Evolutionary conservation across 108 stramenopile species (phyloP), one percentile per base, ranked within the genome.

Genomic region (Epithemia pelagica): DNA sequence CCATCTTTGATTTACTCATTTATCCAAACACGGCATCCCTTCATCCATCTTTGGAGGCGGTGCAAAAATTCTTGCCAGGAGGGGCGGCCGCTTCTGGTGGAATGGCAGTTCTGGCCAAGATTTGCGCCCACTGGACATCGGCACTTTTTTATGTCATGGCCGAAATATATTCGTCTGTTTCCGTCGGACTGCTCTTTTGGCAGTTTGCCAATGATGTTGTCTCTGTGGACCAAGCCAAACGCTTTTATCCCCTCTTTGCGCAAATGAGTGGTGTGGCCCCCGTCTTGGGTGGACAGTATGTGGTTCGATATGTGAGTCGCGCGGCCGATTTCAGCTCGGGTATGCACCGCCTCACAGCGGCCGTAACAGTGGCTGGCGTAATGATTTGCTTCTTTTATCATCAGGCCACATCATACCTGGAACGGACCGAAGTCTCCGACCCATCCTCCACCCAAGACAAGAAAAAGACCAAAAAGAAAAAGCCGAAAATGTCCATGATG

Each of bases 111-210:
- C 65, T 95, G 55, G 80, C 86, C 62, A 93, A 87, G 37, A 84
- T 97, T 32, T 68, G 88, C 20, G 69, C 86, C n/a, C 81, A 97
- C 66, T 96, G 96, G 96, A 94, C 92, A 24, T 90, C 87, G 28
- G 92, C 97, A 1, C 66, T 98, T 30, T 98, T 88, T 66, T 98
- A 95, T 68, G 75, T 98, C 22, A 76, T 96, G 61, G 83, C 95
- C 5, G 97, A 98, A 79, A 85, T 98, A 0, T 98, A 96, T 68
- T 92, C 90, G 7, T 89, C 89, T 24, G 96, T 95, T 23, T 90
- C 89, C 25, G 93, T 96, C n/a, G 96, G 96, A n/a, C 83, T 98
- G 23, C 75, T 98, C 29, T 98, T 98, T 82, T 98, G 97, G 97
- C 94, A 95, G 61, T 96, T 89, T 77, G 97, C 97, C 65, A 98